phyloP scores from a whole-genome alignment of 1,284 basidiomycete genomes.

The Leccinum fallax region DNA sequence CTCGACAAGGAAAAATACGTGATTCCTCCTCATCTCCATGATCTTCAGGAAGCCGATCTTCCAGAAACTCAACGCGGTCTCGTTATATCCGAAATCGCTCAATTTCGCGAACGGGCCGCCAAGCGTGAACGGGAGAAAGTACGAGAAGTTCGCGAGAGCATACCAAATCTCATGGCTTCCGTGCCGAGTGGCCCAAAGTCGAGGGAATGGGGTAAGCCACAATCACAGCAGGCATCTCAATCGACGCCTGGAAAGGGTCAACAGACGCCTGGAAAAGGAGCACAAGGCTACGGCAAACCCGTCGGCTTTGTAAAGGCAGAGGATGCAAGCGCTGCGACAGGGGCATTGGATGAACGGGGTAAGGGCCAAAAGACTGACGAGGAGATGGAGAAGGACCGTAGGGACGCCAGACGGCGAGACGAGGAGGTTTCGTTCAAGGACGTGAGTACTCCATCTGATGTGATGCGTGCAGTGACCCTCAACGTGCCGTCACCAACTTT shows the following conservation, averaged over 20 bases:
- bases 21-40: constrained; percentile 93
- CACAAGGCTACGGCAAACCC: constrained; percentile 76
- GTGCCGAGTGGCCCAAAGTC: constrained; percentile 72
- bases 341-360: constrained; percentile 39
- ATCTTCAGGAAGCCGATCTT: constrained; percentile 91
- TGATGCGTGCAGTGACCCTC: background rate
- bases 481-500: background rate
- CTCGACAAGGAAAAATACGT: constrained; percentile 80
- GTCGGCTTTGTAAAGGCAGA: constrained; percentile 80
- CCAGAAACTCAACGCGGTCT: constrained; percentile 94
- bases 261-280: constrained; percentile 62
- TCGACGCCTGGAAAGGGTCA: constrained; percentile 38
- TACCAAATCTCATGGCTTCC: constrained; percentile 39
- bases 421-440: constrained; percentile 84
- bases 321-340: constrained; percentile 38
- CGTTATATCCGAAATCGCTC: constrained; percentile 93
- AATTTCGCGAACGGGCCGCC: constrained; percentile 86
- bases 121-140: constrained; percentile 86
- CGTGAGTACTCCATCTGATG: constrained; percentile 51
- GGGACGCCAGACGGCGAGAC: constrained; percentile 70
- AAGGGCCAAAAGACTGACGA: constrained; percentile 74
- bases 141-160: constrained; percentile 65
- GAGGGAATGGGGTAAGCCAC: constrained; percentile 74
- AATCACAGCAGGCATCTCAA: constrained; percentile 44
- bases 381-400: constrained; percentile 78